A percentile compares a stretch with the other conserved stretches of the same genome.
phyloP scores from a whole-genome alignment of 164 flowering plant species.

The Macadamia integrifolia region DNA sequence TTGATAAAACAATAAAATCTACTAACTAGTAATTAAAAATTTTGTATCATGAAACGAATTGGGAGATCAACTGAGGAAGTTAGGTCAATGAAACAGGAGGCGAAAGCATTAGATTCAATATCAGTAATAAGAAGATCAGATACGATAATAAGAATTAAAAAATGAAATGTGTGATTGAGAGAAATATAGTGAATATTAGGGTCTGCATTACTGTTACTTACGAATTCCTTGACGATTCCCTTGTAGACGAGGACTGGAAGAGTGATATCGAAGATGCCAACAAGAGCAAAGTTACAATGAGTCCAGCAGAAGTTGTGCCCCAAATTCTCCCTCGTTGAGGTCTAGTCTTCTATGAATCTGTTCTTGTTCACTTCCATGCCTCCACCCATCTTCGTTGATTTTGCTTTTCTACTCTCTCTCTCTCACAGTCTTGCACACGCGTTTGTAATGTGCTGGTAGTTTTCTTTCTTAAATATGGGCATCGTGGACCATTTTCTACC shows the following conservation, averaged over 20 bases:
- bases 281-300: constrained; percentile 66
- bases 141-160: too few relatives aligned
- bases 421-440: not conserved
- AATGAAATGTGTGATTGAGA: not conserved
- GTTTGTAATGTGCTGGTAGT: too few relatives aligned
- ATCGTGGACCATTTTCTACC: too few relatives aligned
- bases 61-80: too few relatives aligned
- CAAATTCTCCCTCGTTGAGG: constrained; percentile 64
- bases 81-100: too few relatives aligned
- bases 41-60: too few relatives aligned
- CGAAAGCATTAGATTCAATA: too few relatives aligned
- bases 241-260: constrained; percentile 72
- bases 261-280: constrained; percentile 84
- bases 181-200: not conserved
- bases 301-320: constrained; percentile 86
- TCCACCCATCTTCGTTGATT: constrained; percentile 58
- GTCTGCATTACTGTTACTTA: constrained; percentile 14
- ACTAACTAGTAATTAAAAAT: too few relatives aligned
- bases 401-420: constrained; percentile 10
- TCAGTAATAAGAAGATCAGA: too few relatives aligned
- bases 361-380: constrained; percentile 86
- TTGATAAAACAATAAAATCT: too few relatives aligned
- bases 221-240: constrained; percentile 85
- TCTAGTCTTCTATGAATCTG: constrained; percentile 76
- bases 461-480: too few relatives aligned